A percentile compares a stretch with the other conserved stretches of the same genome.
Conservation (phyloP, 2,329 filamentous ascomycete genomes). For the Aspergillus japonicus region DNA sequence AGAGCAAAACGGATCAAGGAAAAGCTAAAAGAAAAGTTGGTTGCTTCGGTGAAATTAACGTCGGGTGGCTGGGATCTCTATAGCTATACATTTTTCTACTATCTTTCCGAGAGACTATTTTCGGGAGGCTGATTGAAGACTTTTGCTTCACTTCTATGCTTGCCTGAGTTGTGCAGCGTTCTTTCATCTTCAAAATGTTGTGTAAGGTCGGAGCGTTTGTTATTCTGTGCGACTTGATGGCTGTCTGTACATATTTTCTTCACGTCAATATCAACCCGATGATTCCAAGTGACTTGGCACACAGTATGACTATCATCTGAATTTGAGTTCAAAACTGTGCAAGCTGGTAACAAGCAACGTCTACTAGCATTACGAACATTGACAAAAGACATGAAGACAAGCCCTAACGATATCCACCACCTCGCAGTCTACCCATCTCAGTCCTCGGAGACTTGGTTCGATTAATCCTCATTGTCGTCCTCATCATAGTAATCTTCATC, state of each 20-base stretch:
- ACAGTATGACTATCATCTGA: background rate
- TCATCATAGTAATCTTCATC: background rate
- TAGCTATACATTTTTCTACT: background rate
- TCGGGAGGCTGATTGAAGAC: background rate
- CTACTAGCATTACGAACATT: background rate
- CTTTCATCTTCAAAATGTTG: conserved; percentile 11
- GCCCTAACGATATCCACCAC: too few species aligned
- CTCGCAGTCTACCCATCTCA: too few species aligned
- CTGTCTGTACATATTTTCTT: conserved; percentile 20
- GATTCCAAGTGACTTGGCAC: background rate
- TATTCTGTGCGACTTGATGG: conserved; percentile 9
- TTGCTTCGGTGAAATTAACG: conserved; percentile 1
- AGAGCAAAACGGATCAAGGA: background rate
- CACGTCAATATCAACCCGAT: conserved; percentile 6
- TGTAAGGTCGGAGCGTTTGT: conserved; percentile 24
- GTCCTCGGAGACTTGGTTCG: background rate
- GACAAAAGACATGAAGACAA: background rate
- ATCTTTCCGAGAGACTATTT: background rate
- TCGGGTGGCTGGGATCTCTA: conserved; percentile 6
- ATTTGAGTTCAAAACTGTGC: background rate
- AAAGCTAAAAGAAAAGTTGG: conserved; percentile 10
- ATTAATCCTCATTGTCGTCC: background rate
- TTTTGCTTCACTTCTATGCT: conserved; percentile 2
- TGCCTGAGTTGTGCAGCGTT: conserved; percentile 14
- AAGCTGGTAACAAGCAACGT: background rate